Base-by-base conservation (phyloP, 768 basidiomycete species). In the Podaxis mareebaensis region DNA sequence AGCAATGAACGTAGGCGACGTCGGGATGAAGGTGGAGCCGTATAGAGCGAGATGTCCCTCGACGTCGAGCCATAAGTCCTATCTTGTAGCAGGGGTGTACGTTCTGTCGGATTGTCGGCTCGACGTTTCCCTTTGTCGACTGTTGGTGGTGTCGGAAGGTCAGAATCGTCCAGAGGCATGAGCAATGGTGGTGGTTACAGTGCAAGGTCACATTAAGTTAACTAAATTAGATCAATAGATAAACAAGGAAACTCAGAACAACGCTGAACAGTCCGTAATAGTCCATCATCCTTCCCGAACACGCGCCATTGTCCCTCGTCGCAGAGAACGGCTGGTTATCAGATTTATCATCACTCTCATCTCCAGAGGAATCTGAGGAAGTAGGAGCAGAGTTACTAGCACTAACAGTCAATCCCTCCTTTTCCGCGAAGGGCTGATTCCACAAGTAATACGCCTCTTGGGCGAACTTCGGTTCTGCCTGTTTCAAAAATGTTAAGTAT, bases 51-150 rank as follows among this genome's bases (percentile, higher is more conserved):
- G 24, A 70, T 68, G 38, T 65, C 55, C 68, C 48, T 65, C 64
- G 36, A 67, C 64, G n/a, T 71, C 63, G 57, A 76, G 72, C 60
- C 67, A 58, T 71, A 69, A 0, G 81, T 80, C 2, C 73, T 65
- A 54, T 71, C 65, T 28, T 73, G 78, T 1, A 88, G 79, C 7
- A 89, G 74, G 3, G 88, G 87, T 0, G 86, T 86, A 3, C 72
- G 71, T 72, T 89, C 88, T 42, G 81, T 80, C 0, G 80, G 74
- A 51, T 77, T 77, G 17, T 67, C 63, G 1, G 82, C 85, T 60
- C 83, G 77, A 11, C 75, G 73, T 72, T 89, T 89, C n/a, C 86
- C 87, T 71, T 88, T 89, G 71, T 57, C 61, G 10, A 57, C 22
- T 2, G 55, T 24, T 15, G 54, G 36, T 13, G 61, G 40, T 26